These are phyloP conservation scores for Globisporangium solare DNA, from an alignment of 352 stramenopile genomes.

Conservation along the genomic window DNA sequence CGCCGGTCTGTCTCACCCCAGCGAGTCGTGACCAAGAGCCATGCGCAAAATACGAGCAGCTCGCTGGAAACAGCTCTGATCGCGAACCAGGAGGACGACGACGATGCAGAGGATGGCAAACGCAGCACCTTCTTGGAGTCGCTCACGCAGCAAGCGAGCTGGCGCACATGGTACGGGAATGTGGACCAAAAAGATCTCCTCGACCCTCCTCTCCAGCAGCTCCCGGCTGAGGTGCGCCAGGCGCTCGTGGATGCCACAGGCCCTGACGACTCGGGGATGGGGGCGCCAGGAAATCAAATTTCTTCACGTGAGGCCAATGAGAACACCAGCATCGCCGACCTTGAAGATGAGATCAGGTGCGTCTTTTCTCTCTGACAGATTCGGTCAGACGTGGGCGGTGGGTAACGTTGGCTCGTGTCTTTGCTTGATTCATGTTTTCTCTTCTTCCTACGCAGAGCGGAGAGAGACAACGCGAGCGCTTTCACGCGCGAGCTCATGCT, in stretches of 20 bases:
- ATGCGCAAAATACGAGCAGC: not conserved
- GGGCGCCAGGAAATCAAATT: not conserved
- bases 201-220: slow-evolving; percentile 37
- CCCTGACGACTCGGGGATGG: slow-evolving; percentile 2
- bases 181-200: slow-evolving; percentile 36
- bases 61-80: slow-evolving; percentile 5
- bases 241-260: slow-evolving; percentile 7
- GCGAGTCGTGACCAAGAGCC: not conserved
- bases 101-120: not conserved
- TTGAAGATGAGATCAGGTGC: slow-evolving; percentile 52
- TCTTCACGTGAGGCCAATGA: slow-evolving; percentile 4
- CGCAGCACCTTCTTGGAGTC: slow-evolving; percentile 44
- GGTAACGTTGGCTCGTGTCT: not conserved
- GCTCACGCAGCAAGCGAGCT: slow-evolving; percentile 37
- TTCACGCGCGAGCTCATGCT: slow-evolving; percentile 52
- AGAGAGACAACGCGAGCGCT: slow-evolving; percentile 35
- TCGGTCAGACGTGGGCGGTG: not conserved
- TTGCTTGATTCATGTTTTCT: not conserved
- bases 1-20: not conserved
- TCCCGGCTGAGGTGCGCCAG: slow-evolving; percentile 22
- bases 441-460: slow-evolving; percentile 16
- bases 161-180: slow-evolving; percentile 58
- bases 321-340: slow-evolving; percentile 17
- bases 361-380: not conserved
- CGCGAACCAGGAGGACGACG: not conserved